phyloP scores from a whole-genome alignment of 2,329 filamentous ascomycete genomes.

The Diaporthe citrichinensis region DNA sequence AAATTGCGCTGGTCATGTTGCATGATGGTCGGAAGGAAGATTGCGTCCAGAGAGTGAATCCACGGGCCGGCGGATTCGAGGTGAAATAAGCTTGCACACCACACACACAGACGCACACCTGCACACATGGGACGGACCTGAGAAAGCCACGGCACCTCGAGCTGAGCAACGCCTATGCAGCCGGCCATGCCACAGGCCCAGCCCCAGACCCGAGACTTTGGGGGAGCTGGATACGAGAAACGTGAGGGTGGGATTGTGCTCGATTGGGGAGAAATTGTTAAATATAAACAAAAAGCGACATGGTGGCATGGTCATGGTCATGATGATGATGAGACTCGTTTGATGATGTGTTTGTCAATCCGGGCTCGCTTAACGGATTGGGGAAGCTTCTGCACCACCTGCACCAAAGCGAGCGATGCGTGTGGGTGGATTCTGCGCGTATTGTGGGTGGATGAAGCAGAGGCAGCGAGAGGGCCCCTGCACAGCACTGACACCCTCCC shows the following conservation, averaged over 20 bases:
- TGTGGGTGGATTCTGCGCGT: background rate
- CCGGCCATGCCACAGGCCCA: background rate
- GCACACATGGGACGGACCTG: conserved; percentile 25
- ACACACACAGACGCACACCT: background rate
- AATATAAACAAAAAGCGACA: conserved; percentile 30
- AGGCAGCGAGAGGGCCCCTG: background rate
- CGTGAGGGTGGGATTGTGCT: background rate
- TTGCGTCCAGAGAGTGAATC: background rate
- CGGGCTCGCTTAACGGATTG: conserved; percentile 21
- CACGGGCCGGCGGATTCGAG: conserved; percentile 19
- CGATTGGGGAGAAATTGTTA: conserved; percentile 17
- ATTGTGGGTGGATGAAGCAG: background rate
- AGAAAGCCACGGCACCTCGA: conserved; percentile 19
- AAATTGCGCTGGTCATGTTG: conserved; percentile 19
- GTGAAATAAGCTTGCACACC: conserved; percentile 16
- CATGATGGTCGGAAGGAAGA: conserved; percentile 18
- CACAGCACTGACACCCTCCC: conserved; percentile 25
- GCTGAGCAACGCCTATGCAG: conserved; percentile 6
- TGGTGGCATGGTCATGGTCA: conserved; percentile 17
- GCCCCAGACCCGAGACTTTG: conserved; percentile 10
- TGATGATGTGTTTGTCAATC: conserved; percentile 23
- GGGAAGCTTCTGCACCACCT: background rate
- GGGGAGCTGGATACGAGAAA: background rate
- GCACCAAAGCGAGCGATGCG: background rate
- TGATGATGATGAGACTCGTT: conserved; percentile 29